phyloP scores from a whole-genome alignment of 73 alveolate species.

The Tetrahymena borealis region DNA sequence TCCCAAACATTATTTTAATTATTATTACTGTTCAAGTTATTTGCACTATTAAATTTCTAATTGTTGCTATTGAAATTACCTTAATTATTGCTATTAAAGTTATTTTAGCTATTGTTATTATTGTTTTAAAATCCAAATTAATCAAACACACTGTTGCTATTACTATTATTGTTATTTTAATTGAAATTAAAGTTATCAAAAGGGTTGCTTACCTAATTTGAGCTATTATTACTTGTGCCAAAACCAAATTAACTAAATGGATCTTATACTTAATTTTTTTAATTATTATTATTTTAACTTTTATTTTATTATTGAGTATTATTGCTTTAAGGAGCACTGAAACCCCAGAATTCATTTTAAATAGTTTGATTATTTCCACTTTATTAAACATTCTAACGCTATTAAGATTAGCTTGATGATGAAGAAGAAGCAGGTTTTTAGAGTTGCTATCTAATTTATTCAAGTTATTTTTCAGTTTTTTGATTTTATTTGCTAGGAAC shows the following conservation, averaged over 20 bases:
- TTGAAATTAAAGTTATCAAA: not conserved
- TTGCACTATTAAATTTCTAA: not conserved
- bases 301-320: not conserved
- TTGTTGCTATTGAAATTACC: not conserved
- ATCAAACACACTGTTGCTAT: not conserved
- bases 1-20: not conserved
- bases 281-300: not conserved
- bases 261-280: not conserved
- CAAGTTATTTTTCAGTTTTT: not conserved
- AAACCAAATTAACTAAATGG: not conserved
- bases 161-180: not conserved
- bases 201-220: not conserved
- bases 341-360: not conserved
- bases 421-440: not conserved
- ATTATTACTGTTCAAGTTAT: not conserved
- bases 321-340: not conserved
- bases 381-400: not conserved
- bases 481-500: not conserved
- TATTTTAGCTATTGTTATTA: not conserved
- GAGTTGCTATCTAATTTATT: not conserved
- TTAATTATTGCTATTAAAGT: not conserved
- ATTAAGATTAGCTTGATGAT: not conserved
- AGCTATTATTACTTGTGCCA: not conserved
- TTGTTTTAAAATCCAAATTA: not conserved
- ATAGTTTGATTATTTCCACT: not conserved